A percentile compares a stretch with the other conserved stretches of the same genome.
Evolutionary conservation across 176 grass and related monocot genomes (phyloP).

Genomic region (Aegilops tauschii): DNA sequence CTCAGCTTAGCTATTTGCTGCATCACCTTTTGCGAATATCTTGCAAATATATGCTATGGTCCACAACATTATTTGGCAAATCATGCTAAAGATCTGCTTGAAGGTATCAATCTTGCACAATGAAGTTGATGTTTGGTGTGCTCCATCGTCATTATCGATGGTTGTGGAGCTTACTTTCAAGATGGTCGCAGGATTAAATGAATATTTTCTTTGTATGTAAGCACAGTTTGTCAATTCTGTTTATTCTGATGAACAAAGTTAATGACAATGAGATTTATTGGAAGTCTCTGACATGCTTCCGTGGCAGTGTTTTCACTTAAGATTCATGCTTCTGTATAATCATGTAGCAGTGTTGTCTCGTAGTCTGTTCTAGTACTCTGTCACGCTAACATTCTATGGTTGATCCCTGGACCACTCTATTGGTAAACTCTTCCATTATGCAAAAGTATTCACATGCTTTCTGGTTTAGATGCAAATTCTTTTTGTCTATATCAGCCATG

Average conservation of each 20-base stretch:
- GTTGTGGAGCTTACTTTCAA: constrained; percentile 24
- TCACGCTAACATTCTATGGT: not conserved
- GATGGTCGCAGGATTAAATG: not conserved
- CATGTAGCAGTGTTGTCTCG: not conserved
- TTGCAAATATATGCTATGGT: constrained; percentile 71
- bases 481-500: not conserved
- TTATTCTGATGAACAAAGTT: constrained; percentile 34
- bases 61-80: constrained; percentile 46
- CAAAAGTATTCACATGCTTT: not conserved
- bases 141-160: not conserved
- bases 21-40: constrained; percentile 61
- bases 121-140: constrained; percentile 6
- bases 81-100: constrained; percentile 52
- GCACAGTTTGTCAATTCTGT: not conserved
- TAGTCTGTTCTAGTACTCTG: not conserved
- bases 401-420: not conserved
- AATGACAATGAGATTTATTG: not conserved
- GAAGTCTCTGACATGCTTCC: not conserved
- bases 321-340: not conserved
- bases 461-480: not conserved
- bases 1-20: constrained; percentile 68
- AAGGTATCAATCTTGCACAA: constrained; percentile 23
- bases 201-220: not conserved
- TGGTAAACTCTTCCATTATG: not conserved
- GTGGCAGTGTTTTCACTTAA: not conserved